These are phyloP conservation scores for Protomyces macrosporus DNA, from an alignment of 1,139 yeast genomes.

Conservation along the genomic window DNA sequence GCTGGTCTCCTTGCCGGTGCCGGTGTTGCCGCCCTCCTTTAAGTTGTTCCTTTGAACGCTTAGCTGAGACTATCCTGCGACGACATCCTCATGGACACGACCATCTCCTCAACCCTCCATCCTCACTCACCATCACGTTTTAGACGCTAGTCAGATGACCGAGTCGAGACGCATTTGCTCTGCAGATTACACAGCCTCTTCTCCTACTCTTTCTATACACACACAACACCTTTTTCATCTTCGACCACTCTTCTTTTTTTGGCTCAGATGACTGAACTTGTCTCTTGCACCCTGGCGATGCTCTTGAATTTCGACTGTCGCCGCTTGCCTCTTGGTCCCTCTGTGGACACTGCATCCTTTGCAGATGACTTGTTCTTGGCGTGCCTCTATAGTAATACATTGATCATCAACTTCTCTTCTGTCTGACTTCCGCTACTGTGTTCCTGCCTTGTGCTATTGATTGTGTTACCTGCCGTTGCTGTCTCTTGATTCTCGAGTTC, in stretches of 20 bases:
- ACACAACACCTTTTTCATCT: not conserved
- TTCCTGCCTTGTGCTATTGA: not conserved
- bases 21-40: not conserved
- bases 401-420: not conserved
- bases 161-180: not conserved
- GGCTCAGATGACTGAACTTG: not conserved
- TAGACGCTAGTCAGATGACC: slow-evolving; percentile 1
- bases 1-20: slow-evolving; percentile 2
- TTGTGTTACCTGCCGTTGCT: no score
- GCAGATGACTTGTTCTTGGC: not conserved
- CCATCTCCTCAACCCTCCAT: not conserved
- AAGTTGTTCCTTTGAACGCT: not conserved
- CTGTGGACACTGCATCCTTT: not conserved
- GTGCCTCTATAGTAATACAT: not conserved
- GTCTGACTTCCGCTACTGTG: not conserved
- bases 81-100: not conserved
- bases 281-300: not conserved
- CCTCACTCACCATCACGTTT: not conserved
- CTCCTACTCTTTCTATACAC: not conserved
- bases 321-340: not conserved
- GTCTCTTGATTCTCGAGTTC: no score
- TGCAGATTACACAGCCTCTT: not conserved
- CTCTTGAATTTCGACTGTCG: no score
- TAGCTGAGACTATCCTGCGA: not conserved
- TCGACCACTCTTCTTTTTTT: not conserved